Evolutionary conservation across 495 filamentous ascomycete species (phyloP), one percentile per base, ranked within the genome.

Genomic region (Podospora pseudoanserina): DNA sequence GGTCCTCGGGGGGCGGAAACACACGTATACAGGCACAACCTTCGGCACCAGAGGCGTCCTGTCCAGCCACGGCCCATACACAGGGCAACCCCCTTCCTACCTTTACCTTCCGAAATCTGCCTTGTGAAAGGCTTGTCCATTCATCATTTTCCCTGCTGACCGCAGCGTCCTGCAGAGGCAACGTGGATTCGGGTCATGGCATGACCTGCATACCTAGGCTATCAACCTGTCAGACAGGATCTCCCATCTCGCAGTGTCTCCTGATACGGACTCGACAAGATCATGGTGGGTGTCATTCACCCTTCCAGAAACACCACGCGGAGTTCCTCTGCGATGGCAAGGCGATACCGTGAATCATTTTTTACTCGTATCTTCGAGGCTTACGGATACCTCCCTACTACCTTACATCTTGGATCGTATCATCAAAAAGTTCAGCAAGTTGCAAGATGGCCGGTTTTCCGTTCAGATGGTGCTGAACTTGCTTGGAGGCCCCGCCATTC

Each of bases 261-360:
- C 55, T 58, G 55, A 58, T 58, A 58, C 55, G 55, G n/a, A 58
- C 55, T 20, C 55, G n/a, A 26, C 19, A 20, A 20, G 55, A 58
- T 20, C 6, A 26, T 20, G 55, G 55, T 58, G 55, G 55, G 55
- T 58, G 55, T 58, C 55, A 58, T 58, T 58, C 55, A 58, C 23
- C n/a, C 39, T 58, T 58, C n/a, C 55, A 20, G n/a, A 56, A 56
- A 20, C 55, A 11, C 9, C 55, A 58, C 23, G 55, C 55, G 55
- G 19, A 58, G 11, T 26, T 2, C n/a, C 16, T 26, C n/a, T 26
- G 23, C 26, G 55, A 58, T 18, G 18, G 4, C 6, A 58, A 19
- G 23, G n/a, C 19, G 23, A 23, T 11, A 49, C 0, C 39, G 39
- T 49, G 39, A 49, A 49, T 49, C 39, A 49, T 49, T 13, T 49